Evolutionary conservation across 805 yeast genomes (phyloP), one percentile per base, ranked within the genome.

Genomic region (Saccharomyces eubayanus): DNA sequence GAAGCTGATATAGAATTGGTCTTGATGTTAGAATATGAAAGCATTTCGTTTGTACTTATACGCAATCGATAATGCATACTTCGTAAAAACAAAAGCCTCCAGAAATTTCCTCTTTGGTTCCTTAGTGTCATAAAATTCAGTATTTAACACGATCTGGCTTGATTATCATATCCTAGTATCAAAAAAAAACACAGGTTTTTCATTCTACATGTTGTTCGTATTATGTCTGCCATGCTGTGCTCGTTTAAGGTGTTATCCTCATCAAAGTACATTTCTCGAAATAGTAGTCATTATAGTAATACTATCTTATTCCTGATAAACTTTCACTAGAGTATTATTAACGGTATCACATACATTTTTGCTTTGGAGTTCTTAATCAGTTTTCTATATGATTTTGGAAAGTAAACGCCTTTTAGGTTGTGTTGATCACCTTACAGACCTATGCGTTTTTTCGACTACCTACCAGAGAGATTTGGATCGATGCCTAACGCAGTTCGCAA

Each of bases 341-440:
- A 8, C 43, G 16, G 24, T 31, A 28, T 51, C 46, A 58, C 59
- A 58, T 58, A 58, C 61, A 58, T 58, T 58, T 58, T 58, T 55
- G 56, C 55, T 58, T 55, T 46, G 51, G 58, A 36, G 57, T 53
- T 54, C 48, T 54, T 49, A 49, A 16, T 36, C 43, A 36, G 24
- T 11, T 36, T 36, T 36, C 43, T 36, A 16, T 5, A 2, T 16
- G 24, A 36, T 16, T 8, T 9, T 16, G 1, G 12, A 16, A 36
- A 16, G 16, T 36, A 36, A 16, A 5, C 10, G 3, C 24, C 24
- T 36, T 36, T 4, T 16, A 36, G 16, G 3, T 14, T 16, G 1
- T 36, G 24, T 36, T 36, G 43, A 36, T 36, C 21, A 36, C 24
- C 8, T 6, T 16, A 9, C 43, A 36, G 20, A 36, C 43, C 43